Conservation (phyloP, 192 early-diverging fungal genomes). For the Dissophora globulifera region DNA sequence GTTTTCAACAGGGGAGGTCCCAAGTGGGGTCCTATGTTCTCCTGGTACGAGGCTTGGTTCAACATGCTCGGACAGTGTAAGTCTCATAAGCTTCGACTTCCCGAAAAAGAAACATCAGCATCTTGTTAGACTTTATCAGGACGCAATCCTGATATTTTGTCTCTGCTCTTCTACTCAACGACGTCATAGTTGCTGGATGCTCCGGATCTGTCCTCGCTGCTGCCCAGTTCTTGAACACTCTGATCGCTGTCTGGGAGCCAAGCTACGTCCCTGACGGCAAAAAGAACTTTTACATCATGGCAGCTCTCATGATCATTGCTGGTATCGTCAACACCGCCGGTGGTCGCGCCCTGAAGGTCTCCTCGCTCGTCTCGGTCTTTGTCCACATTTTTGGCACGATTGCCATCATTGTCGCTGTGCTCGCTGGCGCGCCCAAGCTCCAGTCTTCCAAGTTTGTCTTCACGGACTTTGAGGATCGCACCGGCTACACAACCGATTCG, state of each 20-base stretch:
- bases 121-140: too few relatives aligned
- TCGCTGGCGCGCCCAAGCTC: conserved; percentile 37
- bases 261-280: conserved; percentile 14
- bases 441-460: conserved; percentile 54
- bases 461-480: conserved; percentile 44
- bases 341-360: conserved; percentile 43
- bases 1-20: conserved; percentile 31
- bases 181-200: conserved; percentile 48
- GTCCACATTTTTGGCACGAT: conserved; percentile 49
- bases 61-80: conserved; percentile 55
- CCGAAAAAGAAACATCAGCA: too few relatives aligned
- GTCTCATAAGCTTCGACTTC: too few relatives aligned
- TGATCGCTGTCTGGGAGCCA: conserved; percentile 34
- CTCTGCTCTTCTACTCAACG: too few relatives aligned
- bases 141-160: too few relatives aligned
- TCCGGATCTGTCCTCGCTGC: conserved; percentile 46
- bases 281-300: conserved; percentile 51
- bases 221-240: conserved; percentile 33
- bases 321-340: conserved; percentile 48
- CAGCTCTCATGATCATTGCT: conserved; percentile 23
- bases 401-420: conserved; percentile 30
- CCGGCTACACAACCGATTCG: conserved; percentile 43
- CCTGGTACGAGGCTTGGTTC: conserved; percentile 57
- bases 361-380: conserved; percentile 40
- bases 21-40: conserved; percentile 56